Evolutionary conservation across 768 basidiomycete species (phyloP).

Genomic region (Rhodotorula babjevae): DNA sequence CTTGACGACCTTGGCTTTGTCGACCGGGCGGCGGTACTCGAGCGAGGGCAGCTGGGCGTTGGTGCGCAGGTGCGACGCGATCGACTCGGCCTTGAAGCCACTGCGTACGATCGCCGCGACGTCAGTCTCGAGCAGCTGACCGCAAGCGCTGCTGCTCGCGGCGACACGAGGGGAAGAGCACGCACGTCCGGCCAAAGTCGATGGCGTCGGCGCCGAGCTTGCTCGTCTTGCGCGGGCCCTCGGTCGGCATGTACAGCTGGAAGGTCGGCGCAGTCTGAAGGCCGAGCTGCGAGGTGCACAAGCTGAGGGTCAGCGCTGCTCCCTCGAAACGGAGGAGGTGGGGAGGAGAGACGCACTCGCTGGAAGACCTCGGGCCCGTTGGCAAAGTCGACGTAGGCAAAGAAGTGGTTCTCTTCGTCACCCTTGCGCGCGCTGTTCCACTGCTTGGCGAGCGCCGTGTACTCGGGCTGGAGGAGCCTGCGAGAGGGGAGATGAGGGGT

Average conservation of each 20-base stretch:
- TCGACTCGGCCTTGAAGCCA: constrained; percentile 71
- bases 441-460: constrained; percentile 47
- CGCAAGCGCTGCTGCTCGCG: background rate
- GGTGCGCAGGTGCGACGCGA: constrained; percentile 68
- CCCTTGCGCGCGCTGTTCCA: constrained; percentile 52
- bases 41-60: constrained; percentile 69
- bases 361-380: constrained; percentile 70
- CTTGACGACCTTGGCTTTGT: constrained; percentile 56
- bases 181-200: constrained; percentile 44
- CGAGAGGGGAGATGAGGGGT: background rate
- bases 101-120: constrained; percentile 49
- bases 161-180: background rate
- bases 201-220: constrained; percentile 2
- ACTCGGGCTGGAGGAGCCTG: constrained; percentile 39
- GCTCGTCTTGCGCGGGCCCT: constrained; percentile 14
- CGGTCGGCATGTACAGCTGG: constrained; percentile 32
- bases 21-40: constrained; percentile 69
- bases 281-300: constrained; percentile 58
- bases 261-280: constrained; percentile 75
- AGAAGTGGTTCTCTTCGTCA: constrained; percentile 79
- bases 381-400: constrained; percentile 84
- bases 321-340: background rate
- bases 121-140: background rate
- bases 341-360: constrained; percentile 54
- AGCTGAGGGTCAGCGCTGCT: constrained; percentile 2